Evolutionary conservation across 371 early-diverging fungal species (phyloP).

Genomic region (Batkoa obscura): DNA sequence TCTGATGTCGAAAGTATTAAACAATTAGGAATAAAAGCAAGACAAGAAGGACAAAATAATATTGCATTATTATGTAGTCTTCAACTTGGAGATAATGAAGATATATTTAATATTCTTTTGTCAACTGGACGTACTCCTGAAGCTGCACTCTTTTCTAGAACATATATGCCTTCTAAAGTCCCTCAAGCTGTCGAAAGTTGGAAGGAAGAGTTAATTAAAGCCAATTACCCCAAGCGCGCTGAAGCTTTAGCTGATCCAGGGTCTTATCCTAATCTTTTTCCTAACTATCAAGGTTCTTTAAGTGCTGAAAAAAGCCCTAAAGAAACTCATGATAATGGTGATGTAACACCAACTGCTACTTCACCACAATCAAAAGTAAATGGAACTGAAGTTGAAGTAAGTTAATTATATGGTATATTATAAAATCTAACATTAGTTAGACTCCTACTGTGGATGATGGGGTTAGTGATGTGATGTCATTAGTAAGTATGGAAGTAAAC

Average conservation of each 20-base stretch:
- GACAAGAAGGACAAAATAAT: conserved; percentile 64
- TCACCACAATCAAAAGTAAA: conserved; percentile 22
- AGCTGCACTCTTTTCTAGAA: conserved; percentile 84
- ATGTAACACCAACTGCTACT: conserved; percentile 11
- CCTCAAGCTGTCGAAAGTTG: conserved; percentile 39
- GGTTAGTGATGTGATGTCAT: conserved; percentile 27
- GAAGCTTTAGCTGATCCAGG: conserved; percentile 74
- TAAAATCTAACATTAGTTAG: conserved; percentile 7
- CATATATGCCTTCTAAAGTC: conserved; percentile 63
- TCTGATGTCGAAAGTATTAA: conserved; percentile 60
- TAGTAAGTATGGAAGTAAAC: conserved; percentile 39
- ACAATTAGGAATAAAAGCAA: conserved; percentile 56
- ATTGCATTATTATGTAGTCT: conserved; percentile 74
- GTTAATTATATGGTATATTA: not conserved
- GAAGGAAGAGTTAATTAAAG: conserved; percentile 46
- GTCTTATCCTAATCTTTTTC: conserved; percentile 69
- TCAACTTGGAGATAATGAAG: conserved; percentile 45
- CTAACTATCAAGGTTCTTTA: conserved; percentile 29
- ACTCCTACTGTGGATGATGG: conserved; percentile 11
- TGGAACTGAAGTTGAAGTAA: not conserved
- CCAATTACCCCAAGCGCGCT: conserved; percentile 59
- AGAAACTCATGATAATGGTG: conserved; percentile 26
- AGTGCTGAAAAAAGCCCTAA: conserved; percentile 15
- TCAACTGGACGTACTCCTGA: conserved; percentile 83
- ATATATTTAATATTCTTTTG: conserved; percentile 63